Base-by-base conservation (phyloP, 2,329 filamentous ascomycete species). In the Microsporum canis region DNA sequence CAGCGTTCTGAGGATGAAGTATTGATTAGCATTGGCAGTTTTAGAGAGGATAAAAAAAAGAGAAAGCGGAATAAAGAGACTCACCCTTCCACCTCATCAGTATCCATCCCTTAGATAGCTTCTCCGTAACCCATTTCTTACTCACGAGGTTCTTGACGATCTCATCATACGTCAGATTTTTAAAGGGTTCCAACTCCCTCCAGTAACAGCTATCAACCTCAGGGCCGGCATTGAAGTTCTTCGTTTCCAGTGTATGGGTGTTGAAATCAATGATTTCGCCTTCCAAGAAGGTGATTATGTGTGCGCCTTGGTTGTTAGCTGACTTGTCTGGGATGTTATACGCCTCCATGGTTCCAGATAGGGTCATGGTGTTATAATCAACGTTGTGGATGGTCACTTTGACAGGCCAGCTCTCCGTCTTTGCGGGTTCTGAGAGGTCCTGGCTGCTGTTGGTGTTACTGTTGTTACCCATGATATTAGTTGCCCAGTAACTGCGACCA, bases 261-360 rank as follows among this genome's bases (percentile, higher is more conserved):
- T 77, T 76, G 65, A 88, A 83, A 69, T 88, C 85, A 63, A 88
- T 81, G 63, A 88, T 86, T 68, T 88, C 85, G 60, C 85, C 85
- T 75, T 87, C 84, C 51, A 87, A 77, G 68, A 84, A 87, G 1
- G 64, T 66, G 31, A 65, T 60, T 61, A 87, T 87, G 62, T 78
- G 77, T 14, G 76, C 75, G 58, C 73, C 72, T 57, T 72, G 71
- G 2, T 71, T 73, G 17, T 71, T 69, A 0, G 73, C 72, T 6
- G 78, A 76, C 60, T 78, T 78, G 63, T 80, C 76, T 1, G 84
- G 84, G 10, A 86, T 84, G 66, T 87, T 84, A 72, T 85, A 86
- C 3, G 85, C 85, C 71, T 86, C 83, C 85, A 88, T 88, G 5
- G 84, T 87, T 3, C 84, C 85, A 27, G 83, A 82, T 17, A 88